Percentiles rank a stretch among this genome's conserved stretches.
Conservation (phyloP, 1,284 basidiomycete genomes). For the Microbotryum silenes-acaulis region DNA sequence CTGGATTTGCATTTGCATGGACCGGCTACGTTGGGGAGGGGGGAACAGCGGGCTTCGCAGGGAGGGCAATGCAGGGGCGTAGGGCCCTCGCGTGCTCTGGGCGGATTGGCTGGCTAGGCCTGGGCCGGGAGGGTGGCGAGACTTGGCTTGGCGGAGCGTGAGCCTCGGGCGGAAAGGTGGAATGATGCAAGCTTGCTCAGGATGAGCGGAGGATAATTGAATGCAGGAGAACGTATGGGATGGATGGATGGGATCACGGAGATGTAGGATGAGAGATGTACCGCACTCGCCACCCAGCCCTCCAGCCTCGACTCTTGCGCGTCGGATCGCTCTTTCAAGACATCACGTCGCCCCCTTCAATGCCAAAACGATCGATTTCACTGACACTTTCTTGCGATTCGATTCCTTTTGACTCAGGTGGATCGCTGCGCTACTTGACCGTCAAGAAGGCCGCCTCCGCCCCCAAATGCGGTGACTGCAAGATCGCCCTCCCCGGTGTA, state of each 20-base stretch:
- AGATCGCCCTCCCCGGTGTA: conserved; percentile 81
- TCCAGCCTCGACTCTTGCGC: too few species aligned
- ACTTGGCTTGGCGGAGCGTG: too few species aligned
- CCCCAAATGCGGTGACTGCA: conserved; percentile 96
- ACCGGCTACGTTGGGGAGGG: conserved; percentile 34
- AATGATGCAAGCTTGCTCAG: too few species aligned
- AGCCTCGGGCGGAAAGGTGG: too few species aligned
- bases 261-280: neutral
- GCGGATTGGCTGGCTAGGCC: too few species aligned
- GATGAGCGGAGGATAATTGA: too few species aligned
- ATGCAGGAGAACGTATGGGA: too few species aligned
- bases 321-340: too few species aligned
- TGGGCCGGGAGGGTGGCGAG: too few species aligned
- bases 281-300: too few species aligned
- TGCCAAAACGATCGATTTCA: neutral
- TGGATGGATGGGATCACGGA: neutral
- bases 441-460: conserved; percentile 74
- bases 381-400: conserved; percentile 13
- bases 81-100: neutral
- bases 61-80: neutral
- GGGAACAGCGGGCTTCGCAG: conserved; percentile 28
- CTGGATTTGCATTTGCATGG: conserved; percentile 38
- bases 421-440: conserved; percentile 84
- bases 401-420: conserved; percentile 47
- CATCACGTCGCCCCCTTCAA: too few species aligned